A percentile compares a stretch with the other conserved stretches of the same genome.
Conservation (phyloP, 2,329 filamentous ascomycete species). For the Trichophyton simii region DNA sequence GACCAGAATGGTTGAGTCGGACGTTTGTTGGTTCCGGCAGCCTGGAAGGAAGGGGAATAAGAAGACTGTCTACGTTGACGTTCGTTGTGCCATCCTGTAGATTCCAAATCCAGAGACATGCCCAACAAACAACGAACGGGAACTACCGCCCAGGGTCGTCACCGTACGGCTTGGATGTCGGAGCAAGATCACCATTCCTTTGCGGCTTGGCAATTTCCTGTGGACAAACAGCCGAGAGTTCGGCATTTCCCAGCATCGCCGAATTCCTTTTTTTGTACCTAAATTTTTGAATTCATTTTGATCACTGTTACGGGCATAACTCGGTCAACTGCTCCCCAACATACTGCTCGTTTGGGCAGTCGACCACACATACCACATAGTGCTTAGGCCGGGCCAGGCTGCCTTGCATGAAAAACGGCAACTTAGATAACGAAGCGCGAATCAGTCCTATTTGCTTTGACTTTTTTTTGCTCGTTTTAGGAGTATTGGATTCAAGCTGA, state of each 20-base stretch:
- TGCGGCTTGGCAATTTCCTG: background rate
- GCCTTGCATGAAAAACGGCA: constrained; percentile 2
- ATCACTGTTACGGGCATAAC: background rate
- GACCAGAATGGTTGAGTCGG: constrained; percentile 17
- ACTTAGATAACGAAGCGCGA: background rate
- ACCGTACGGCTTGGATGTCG: background rate
- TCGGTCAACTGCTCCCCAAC: background rate
- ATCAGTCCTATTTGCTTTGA: background rate
- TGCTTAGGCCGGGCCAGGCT: background rate
- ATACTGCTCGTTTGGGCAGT: background rate
- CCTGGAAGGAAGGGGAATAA: background rate
- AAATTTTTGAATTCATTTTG: background rate
- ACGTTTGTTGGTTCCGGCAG: constrained; percentile 7
- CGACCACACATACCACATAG: background rate
- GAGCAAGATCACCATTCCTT: background rate
- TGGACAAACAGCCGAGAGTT: constrained; percentile 1
- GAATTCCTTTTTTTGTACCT: background rate
- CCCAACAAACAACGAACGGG: background rate
- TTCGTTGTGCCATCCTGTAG: constrained; percentile 11
- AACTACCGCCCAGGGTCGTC: background rate
- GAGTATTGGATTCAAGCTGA: background rate
- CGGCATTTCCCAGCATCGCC: background rate
- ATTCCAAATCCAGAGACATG: background rate
- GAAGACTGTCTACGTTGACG: constrained; percentile 5
- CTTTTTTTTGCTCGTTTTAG: background rate